A percentile compares a stretch with the other conserved stretches of the same genome.
phyloP scores from a whole-genome alignment of 208 protist genomes.

The Trypanosoma lewisi region DNA sequence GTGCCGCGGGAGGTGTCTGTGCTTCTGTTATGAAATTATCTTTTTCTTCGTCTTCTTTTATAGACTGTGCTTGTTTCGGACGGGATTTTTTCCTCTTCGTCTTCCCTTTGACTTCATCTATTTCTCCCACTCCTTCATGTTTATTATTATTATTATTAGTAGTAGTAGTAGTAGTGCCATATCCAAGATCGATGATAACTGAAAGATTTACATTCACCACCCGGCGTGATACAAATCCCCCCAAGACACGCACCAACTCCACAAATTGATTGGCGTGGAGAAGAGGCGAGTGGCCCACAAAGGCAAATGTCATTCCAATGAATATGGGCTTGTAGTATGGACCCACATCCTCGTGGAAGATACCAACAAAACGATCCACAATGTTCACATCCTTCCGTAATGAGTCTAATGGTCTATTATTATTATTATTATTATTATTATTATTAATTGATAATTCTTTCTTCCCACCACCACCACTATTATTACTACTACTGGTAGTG shows the following conservation, averaged over 20 bases:
- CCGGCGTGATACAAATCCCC: conserved; percentile 56
- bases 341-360: conserved; percentile 25
- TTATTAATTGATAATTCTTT: neutral
- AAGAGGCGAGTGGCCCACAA: conserved; percentile 23
- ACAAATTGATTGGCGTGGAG: conserved; percentile 36
- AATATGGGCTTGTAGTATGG: conserved; percentile 64
- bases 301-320: conserved; percentile 42
- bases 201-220: conserved; percentile 38
- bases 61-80: neutral
- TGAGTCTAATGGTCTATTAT: neutral
- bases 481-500: neutral
- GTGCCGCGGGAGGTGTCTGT: conserved; percentile 36
- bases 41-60: neutral
- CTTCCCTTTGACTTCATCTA: neutral
- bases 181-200: conserved; percentile 46
- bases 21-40: conserved; percentile 1
- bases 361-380: conserved; percentile 5
- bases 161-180: neutral
- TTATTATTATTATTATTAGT: neutral
- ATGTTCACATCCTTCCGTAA: neutral
- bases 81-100: neutral
- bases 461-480: neutral
- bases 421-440: neutral
- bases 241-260: conserved; percentile 59
- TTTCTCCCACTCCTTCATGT: conserved; percentile 12